phyloP scores from a whole-genome alignment of 768 basidiomycete genomes.

The Suillus placidus region DNA sequence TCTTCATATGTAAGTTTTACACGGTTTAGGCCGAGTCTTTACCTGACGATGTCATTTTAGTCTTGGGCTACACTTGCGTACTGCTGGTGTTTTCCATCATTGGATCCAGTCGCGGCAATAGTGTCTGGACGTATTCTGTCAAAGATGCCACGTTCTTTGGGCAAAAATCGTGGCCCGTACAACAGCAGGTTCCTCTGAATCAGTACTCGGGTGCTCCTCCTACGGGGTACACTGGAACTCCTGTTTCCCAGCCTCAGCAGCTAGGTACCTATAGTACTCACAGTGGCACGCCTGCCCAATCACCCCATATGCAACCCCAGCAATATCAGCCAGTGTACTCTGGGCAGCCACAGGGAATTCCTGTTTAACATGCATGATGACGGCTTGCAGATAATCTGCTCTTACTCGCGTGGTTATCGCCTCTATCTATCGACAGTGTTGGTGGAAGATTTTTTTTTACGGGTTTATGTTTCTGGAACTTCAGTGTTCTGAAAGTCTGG shows the following conservation, averaged over 20 bases:
- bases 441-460: not conserved
- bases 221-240: conserved; percentile 9
- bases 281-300: not conserved
- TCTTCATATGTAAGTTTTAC: conserved; percentile 33
- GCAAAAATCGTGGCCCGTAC: conserved; percentile 13
- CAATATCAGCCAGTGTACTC: not conserved
- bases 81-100: conserved; percentile 30
- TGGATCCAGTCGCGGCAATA: conserved; percentile 31
- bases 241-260: conserved; percentile 11
- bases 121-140: conserved; percentile 38
- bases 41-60: conserved; percentile 24
- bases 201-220: conserved; percentile 17
- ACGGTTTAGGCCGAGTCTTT: not conserved
- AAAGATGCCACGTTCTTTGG: conserved; percentile 28
- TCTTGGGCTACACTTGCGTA: conserved; percentile 32
- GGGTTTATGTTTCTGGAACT: not conserved
- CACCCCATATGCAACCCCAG: not conserved
- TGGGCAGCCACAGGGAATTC: not conserved
- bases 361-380: not conserved
- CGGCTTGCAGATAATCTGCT: not conserved
- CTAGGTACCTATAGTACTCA: not conserved
- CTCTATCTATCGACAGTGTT: not conserved
- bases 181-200: conserved; percentile 20
- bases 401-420: not conserved
- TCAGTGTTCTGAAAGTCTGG: not conserved